These are phyloP conservation scores for Leptographium flavum DNA, from an alignment of 2,329 filamentous ascomycete genomes.

Conservation along the genomic window DNA sequence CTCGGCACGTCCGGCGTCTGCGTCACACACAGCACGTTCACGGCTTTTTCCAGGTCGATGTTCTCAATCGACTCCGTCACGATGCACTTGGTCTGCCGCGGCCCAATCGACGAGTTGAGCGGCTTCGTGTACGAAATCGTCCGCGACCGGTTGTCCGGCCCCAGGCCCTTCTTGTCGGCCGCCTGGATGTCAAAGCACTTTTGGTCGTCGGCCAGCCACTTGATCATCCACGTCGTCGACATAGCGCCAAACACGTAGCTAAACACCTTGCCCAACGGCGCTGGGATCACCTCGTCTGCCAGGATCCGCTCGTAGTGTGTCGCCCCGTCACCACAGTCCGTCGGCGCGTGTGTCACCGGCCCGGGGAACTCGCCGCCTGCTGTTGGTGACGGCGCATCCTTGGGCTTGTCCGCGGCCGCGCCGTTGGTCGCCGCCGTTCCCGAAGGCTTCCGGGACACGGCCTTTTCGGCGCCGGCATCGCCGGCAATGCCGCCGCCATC, in stretches of 20 bases:
- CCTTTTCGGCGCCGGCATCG: constrained; percentile 46
- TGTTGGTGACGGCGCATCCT: constrained; percentile 29
- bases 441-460: constrained; percentile 59
- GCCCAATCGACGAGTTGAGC: constrained; percentile 68
- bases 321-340: constrained; percentile 66
- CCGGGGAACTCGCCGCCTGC: constrained; percentile 58
- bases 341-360: constrained; percentile 65
- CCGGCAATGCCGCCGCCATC: constrained; percentile 28
- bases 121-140: constrained; percentile 87
- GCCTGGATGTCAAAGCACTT: constrained; percentile 81
- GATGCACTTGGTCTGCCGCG: constrained; percentile 88
- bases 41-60: constrained; percentile 74
- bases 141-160: constrained; percentile 59
- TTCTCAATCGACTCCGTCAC: constrained; percentile 73
- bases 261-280: constrained; percentile 85
- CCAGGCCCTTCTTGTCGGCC: constrained; percentile 69
- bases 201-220: constrained; percentile 74
- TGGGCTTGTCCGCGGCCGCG: constrained; percentile 30
- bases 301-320: constrained; percentile 75
- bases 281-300: constrained; percentile 73
- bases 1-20: constrained; percentile 91
- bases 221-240: constrained; percentile 69
- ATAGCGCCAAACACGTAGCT: constrained; percentile 71
- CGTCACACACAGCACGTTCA: constrained; percentile 69
- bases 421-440: constrained; percentile 33